Base-by-base conservation (phyloP, 129 eudicot genomes). In the Smallanthus sonchifolius region DNA sequence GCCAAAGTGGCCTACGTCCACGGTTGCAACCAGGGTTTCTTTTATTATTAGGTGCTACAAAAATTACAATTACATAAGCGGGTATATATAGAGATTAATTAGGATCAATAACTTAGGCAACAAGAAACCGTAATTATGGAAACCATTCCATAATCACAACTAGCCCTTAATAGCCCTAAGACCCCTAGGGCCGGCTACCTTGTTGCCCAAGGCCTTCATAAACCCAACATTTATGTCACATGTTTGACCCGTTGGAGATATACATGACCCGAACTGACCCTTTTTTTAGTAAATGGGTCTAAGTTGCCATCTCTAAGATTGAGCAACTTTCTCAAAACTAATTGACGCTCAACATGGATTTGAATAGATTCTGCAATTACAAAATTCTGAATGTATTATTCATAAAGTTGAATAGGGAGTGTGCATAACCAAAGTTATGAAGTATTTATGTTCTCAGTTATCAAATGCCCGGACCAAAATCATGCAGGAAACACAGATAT, bases 401-500 rank as follows among this genome's bases (percentile, higher is more conserved):
- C 36, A 56, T 56, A 24, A 20, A 17, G 61, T 6, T 59, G 59
- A 10, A 59, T 28, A 30, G 10, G 39, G 24, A 56, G 63, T 59
- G 39, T 13, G 39, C 9, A 30, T 59, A 30, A 59, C 65, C 39
- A 30, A 59, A 59, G 65, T 10, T 10, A 10, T 28, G 38, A 16
- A n/a, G 69, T 39, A 7, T 38, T 65, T 36, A 13, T 38, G 24
- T 20, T 10, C 57, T 30, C 67, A 40, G 52, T 30, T 42, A 28
- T 28, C 28, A 66, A 65, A 66, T 61, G 70, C 39, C 67, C 39
- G 60, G 75, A 66, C 66, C 55, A 54, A 59, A 45, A 57, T 65
- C 35, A 32, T 72, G 54, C 80, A 86, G 83, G 71, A 78, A 72
- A 45, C 76, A 79, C 73, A 72, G 87, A 84, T 8, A 62, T 71